Conservation (phyloP, 805 yeast genomes). For the Barnettozyma botsteinii region DNA sequence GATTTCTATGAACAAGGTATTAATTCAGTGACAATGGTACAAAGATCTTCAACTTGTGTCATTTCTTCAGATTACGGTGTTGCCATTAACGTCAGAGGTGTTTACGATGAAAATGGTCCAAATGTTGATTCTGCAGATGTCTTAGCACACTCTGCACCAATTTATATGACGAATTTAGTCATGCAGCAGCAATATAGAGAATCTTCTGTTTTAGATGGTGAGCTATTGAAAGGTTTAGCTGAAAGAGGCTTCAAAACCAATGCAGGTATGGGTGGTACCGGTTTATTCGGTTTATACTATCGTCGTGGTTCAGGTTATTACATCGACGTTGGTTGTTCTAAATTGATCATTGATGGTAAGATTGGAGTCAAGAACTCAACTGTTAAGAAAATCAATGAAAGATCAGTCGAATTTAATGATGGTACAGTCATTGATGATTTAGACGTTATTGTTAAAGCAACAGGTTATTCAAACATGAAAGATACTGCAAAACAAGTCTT, state of each 20-base stretch:
- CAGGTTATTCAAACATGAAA: constrained; percentile 39
- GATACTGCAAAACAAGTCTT: constrained; percentile 35
- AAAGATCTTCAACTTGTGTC: constrained; percentile 41
- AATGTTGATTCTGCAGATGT: constrained; percentile 35
- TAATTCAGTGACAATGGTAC: constrained; percentile 35
- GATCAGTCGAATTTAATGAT: constrained; percentile 35
- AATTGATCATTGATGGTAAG: constrained; percentile 34
- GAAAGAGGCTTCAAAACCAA: constrained; percentile 36
- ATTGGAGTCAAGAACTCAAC: constrained; percentile 33
- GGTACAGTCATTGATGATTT: constrained; percentile 31
- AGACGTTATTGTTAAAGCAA: constrained; percentile 39
- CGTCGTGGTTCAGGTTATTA: constrained; percentile 43
- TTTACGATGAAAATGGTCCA: constrained; percentile 34
- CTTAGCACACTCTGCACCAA: constrained; percentile 31
- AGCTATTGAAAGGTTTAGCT: constrained; percentile 28
- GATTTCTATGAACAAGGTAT: constrained; percentile 42
- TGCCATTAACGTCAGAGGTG: constrained; percentile 27
- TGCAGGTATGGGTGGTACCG: constrained; percentile 39
- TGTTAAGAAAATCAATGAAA: constrained; percentile 32
- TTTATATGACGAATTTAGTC: constrained; percentile 29
- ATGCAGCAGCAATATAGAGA: constrained; percentile 35
- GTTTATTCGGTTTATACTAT: constrained; percentile 35
- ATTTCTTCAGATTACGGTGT: constrained; percentile 33
- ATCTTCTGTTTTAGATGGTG: constrained; percentile 29
- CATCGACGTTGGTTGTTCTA: constrained; percentile 41